Evolutionary conservation across 1,284 basidiomycete species (phyloP).

Genomic region (Ustilago nuda): DNA sequence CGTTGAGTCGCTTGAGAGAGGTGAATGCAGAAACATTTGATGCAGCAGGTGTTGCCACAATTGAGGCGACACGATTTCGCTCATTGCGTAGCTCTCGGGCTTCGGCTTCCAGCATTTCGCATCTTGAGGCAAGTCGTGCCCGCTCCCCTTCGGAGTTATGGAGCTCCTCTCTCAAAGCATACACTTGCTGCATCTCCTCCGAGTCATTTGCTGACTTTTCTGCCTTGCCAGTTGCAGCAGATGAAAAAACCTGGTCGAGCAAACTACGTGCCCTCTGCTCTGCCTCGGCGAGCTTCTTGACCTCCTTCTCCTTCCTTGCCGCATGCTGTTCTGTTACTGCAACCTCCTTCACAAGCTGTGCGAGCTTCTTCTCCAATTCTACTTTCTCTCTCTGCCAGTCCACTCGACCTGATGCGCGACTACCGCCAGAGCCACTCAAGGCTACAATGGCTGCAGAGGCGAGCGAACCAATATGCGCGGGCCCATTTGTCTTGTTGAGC

Average conservation of each 20-base stretch:
- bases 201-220: background rate
- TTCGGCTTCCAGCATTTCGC: conserved; percentile 31
- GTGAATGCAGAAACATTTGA: conserved; percentile 1
- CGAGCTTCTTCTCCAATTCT: conserved; percentile 43
- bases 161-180: conserved; percentile 15
- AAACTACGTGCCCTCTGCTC: conserved; percentile 24
- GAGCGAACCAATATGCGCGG: conserved; percentile 26
- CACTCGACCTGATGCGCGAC: conserved; percentile 24
- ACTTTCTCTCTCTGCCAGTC: conserved; percentile 46
- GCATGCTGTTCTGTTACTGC: conserved; percentile 32
- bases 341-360: conserved; percentile 31
- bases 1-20: conserved; percentile 28
- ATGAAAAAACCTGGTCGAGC: conserved; percentile 29
- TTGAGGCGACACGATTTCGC: conserved; percentile 15
- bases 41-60: background rate
- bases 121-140: conserved; percentile 14
- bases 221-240: background rate
- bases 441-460: conserved; percentile 28
- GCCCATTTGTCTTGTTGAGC: conserved; percentile 42
- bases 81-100: conserved; percentile 32
- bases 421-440: conserved; percentile 15
- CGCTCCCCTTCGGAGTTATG: conserved; percentile 21
- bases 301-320: conserved; percentile 36
- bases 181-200: conserved; percentile 15
- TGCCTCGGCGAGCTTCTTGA: conserved; percentile 29